Conservation (phyloP, 257 asterid species). For the Solanum pinnatisectum region DNA sequence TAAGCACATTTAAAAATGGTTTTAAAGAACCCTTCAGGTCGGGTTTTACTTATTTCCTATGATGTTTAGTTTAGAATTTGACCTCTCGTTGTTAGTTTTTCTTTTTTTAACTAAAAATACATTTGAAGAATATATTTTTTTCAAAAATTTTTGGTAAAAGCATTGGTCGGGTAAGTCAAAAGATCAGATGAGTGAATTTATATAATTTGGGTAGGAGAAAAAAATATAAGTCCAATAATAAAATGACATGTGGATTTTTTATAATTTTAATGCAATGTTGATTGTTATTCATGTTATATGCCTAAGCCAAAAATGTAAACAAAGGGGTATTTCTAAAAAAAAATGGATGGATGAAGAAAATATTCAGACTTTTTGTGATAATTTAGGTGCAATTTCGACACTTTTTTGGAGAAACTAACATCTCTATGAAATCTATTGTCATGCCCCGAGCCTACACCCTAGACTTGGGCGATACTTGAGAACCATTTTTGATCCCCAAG, state of each 20-base stretch:
- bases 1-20: fast-evolving
- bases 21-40: too few species aligned
- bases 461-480: neutral
- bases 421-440: neutral
- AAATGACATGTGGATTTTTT: neutral
- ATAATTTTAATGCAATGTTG: neutral
- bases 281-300: neutral
- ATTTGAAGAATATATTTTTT: neutral
- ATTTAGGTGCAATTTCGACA: neutral
- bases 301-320: neutral
- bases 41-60: too few species aligned
- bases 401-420: neutral
- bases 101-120: neutral
- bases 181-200: neutral
- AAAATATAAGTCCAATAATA: too few species aligned
- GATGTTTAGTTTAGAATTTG: too few species aligned
- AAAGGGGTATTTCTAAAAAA: neutral
- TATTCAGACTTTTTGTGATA: neutral
- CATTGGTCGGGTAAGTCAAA: neutral
- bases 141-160: neutral
- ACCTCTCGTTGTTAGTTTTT: too few species aligned
- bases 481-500: neutral
- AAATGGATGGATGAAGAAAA: too few species aligned
- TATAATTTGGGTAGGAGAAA: neutral
- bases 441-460: neutral